A percentile compares a stretch with the other conserved stretches of the same genome.
phyloP scores from a whole-genome alignment of 164 flowering plant species.

The Stephania cephalantha region DNA sequence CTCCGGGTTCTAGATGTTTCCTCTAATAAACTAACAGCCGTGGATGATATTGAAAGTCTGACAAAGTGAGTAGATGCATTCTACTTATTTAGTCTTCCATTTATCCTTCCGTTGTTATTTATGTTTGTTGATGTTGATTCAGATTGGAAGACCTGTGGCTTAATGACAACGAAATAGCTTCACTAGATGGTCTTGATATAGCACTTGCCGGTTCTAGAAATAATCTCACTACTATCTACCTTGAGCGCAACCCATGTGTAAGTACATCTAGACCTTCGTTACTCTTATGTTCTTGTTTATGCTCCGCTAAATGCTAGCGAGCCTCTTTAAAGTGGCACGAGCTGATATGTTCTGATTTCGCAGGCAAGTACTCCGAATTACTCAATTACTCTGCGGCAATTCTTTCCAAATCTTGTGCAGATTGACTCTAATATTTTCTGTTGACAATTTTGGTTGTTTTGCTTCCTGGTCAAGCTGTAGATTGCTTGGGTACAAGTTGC shows the following conservation, averaged over 20 bases:
- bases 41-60: constrained; percentile 64
- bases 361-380: constrained; percentile 76
- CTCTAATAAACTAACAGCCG: constrained; percentile 69
- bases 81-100: not conserved
- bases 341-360: constrained; percentile 12
- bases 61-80: constrained; percentile 33
- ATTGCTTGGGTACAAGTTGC: not conserved
- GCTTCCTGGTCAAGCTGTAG: not conserved
- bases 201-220: constrained; percentile 77
- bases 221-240: constrained; percentile 80
- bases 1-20: constrained; percentile 84
- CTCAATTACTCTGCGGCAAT: constrained; percentile 32
- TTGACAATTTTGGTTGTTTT: not conserved
- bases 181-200: constrained; percentile 58
- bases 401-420: constrained; percentile 78
- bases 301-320: not conserved
- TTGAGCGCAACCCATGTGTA: constrained; percentile 96
- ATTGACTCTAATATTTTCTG: constrained; percentile 52
- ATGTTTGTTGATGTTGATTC: constrained; percentile 17
- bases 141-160: constrained; percentile 98
- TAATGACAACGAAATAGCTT: constrained; percentile 83
- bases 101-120: constrained; percentile 1
- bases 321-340: not conserved
- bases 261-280: constrained; percentile 17
- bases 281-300: not conserved